Conservation (phyloP, 2,329 filamentous ascomycete species). For the Diaporthe longicolla region DNA sequence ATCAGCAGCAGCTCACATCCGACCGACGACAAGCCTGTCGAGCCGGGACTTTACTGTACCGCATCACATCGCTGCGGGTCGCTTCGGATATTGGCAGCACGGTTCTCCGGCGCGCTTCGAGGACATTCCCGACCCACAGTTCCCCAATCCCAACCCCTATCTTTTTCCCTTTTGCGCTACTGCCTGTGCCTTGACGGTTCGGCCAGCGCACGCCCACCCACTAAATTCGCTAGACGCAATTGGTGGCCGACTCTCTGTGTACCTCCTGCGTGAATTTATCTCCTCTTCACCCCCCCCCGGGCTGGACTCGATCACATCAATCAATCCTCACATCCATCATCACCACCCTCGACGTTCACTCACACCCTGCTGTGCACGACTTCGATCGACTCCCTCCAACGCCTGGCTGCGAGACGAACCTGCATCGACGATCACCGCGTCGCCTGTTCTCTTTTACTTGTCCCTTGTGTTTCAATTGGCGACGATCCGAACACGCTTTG, state of each 20-base stretch:
- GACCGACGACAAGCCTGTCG: slow-evolving; percentile 21
- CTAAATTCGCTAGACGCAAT: slow-evolving; percentile 44
- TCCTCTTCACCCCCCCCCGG: slow-evolving; percentile 40
- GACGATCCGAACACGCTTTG: slow-evolving; percentile 34
- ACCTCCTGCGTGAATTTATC: slow-evolving; percentile 38
- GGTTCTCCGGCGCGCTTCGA: slow-evolving; percentile 39
- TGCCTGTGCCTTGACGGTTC: slow-evolving; percentile 44
- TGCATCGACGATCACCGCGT: slow-evolving; percentile 39
- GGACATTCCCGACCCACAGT: slow-evolving; percentile 37
- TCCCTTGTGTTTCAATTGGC: slow-evolving; percentile 40
- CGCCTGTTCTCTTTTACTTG: slow-evolving; percentile 32
- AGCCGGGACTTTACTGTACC: slow-evolving; percentile 8
- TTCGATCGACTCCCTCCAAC: slow-evolving; percentile 27
- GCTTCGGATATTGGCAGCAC: slow-evolving; percentile 39
- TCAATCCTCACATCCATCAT: slow-evolving; percentile 30
- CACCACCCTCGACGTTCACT: slow-evolving; percentile 18
- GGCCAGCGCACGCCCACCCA: slow-evolving; percentile 42
- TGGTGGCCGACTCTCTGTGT: slow-evolving; percentile 30
- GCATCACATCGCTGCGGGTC: slow-evolving; percentile 39
- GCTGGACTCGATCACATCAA: slow-evolving; percentile 43
- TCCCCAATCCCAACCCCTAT: slow-evolving; percentile 43
- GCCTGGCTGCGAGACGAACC: slow-evolving; percentile 42
- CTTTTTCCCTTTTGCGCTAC: slow-evolving; percentile 40
- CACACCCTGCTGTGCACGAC: slow-evolving; percentile 18
- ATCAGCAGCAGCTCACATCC: slow-evolving; percentile 24